Base-by-base conservation (phyloP, 2,329 filamentous ascomycete species). In the Albophoma yamanashiensis region DNA sequence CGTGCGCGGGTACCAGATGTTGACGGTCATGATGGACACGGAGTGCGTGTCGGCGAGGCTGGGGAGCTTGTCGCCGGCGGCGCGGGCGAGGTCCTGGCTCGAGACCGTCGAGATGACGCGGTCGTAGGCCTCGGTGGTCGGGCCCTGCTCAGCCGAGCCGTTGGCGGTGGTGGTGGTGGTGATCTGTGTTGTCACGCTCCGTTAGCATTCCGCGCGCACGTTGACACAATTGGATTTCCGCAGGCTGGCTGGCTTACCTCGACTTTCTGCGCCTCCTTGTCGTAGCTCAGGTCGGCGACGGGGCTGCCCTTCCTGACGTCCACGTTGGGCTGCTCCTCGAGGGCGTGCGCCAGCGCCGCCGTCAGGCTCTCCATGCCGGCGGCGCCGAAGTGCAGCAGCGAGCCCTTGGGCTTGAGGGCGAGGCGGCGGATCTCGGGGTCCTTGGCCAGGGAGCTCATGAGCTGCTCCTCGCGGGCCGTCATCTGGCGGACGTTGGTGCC, bases 21-120 rank as follows among this genome's bases (percentile, higher is more conserved):
- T 97, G 62, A 99, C 89, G 2, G 92, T 89, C 86, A 92, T 92
- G 65, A 97, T 92, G 39, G 87, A 92, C 38, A 93, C 89, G 42
- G 87, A 84, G 58, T 83, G 80, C 20, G 83, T 82, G 52, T 81
- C 70, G 22, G 71, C 69, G 14, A 89, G 78, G 39, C 78, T 71
- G 6, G 79, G 77, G 7, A 86, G 75, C 7, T 69, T 63, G 52
- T 67, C 65, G 25, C 65, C 62, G 3, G 75, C 73, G 38, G 78
- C 63, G 34, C 67, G 61, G 57, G 75, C 72, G 20, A 84, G 76
- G 2, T 75, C 66, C 43, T 78, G 74, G 61, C 78, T 78, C 55
- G 79, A 79, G 31, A 89, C 72, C n/a, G 88, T 87, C 22, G 85
- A 87, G 57, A 91, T 81, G 58, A 85, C 83, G 65, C 85, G 82